phyloP scores from a whole-genome alignment of 495 filamentous ascomycete species.

The Daldinia loculata region DNA sequence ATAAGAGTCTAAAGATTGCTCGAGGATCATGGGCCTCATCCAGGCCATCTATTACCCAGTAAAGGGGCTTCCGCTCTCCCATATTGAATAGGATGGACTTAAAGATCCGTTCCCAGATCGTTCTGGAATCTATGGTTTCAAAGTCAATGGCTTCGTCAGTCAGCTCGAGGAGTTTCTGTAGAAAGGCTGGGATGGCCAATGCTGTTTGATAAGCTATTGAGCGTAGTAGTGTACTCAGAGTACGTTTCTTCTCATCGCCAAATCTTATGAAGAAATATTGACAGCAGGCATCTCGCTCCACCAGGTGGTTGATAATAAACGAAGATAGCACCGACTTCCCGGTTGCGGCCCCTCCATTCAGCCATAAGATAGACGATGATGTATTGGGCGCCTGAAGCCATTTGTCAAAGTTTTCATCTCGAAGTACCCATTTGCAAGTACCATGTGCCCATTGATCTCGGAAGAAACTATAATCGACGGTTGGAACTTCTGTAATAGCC shows the following conservation, averaged over 20 bases:
- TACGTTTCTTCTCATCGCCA: slow-evolving; percentile 34
- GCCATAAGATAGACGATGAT: slow-evolving; percentile 43
- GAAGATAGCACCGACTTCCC: slow-evolving; percentile 53
- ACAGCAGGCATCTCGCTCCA: slow-evolving; percentile 31
- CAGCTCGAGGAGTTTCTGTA: slow-evolving; percentile 40
- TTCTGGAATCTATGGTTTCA: slow-evolving; percentile 41
- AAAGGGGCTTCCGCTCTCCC: slow-evolving; percentile 31
- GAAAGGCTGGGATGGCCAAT: slow-evolving; percentile 26
- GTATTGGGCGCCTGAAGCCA: slow-evolving; percentile 36
- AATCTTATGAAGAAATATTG: slow-evolving; percentile 50
- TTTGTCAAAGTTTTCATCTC: slow-evolving; percentile 31
- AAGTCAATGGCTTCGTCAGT: slow-evolving; percentile 10
- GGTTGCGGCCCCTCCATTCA: slow-evolving; percentile 42
- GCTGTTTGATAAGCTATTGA: slow-evolving; percentile 50
- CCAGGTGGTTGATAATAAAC: slow-evolving; percentile 47
- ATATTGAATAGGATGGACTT: slow-evolving; percentile 42
- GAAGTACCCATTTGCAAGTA: slow-evolving; percentile 50
- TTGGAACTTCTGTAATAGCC: slow-evolving; percentile 35
- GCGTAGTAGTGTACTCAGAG: slow-evolving; percentile 33
- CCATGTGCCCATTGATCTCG: slow-evolving; percentile 49
- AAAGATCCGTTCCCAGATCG: slow-evolving; percentile 54
- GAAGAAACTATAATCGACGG: slow-evolving; percentile 51
- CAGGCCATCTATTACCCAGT: slow-evolving; percentile 51
- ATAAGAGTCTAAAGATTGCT: not conserved
- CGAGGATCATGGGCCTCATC: slow-evolving; percentile 46